Conservation (phyloP, 805 yeast genomes). For the Lachancea sp. region DNA sequence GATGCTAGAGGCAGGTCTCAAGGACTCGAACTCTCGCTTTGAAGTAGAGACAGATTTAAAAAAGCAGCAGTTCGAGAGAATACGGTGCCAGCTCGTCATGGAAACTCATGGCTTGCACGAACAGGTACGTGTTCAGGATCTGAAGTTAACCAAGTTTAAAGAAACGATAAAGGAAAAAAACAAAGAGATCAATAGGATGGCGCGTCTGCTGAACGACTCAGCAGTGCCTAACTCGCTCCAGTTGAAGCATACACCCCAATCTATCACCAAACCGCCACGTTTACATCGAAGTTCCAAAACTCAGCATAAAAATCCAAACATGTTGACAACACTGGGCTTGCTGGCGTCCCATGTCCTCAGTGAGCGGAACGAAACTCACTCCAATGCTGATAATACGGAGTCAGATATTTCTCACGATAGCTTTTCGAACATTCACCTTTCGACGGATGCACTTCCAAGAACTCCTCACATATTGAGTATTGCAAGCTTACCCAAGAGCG, state of each 20-base stretch:
- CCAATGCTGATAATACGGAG: constrained; percentile 11
- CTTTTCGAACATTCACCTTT: not conserved
- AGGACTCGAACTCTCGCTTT: constrained; percentile 22
- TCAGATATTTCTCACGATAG: constrained; percentile 14
- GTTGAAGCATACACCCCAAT: constrained; percentile 4
- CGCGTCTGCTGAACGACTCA: constrained; percentile 29
- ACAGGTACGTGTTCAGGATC: constrained; percentile 37
- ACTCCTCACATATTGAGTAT: constrained; percentile 3
- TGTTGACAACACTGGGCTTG: constrained; percentile 46
- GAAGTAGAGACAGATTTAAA: constrained; percentile 26
- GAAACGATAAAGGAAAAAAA: constrained; percentile 39
- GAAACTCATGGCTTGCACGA: constrained; percentile 34
- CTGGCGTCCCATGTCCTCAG: constrained; percentile 49
- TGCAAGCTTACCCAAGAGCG: constrained; percentile 2
- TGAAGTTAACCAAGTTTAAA: constrained; percentile 41
- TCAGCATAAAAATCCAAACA: constrained; percentile 19
- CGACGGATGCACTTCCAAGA: not conserved
- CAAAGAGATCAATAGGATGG: constrained; percentile 38
- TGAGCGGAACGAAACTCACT: constrained; percentile 24
- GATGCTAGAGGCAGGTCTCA: constrained; percentile 32
- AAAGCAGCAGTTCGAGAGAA: constrained; percentile 31
- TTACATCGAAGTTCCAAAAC: constrained; percentile 5
- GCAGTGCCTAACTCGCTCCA: constrained; percentile 6
- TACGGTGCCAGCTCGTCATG: constrained; percentile 29
- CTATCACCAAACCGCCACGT: constrained; percentile 5